These are phyloP conservation scores for Lepidium sativum DNA, from an alignment of 345 rosid species.

Conservation along the genomic window DNA sequence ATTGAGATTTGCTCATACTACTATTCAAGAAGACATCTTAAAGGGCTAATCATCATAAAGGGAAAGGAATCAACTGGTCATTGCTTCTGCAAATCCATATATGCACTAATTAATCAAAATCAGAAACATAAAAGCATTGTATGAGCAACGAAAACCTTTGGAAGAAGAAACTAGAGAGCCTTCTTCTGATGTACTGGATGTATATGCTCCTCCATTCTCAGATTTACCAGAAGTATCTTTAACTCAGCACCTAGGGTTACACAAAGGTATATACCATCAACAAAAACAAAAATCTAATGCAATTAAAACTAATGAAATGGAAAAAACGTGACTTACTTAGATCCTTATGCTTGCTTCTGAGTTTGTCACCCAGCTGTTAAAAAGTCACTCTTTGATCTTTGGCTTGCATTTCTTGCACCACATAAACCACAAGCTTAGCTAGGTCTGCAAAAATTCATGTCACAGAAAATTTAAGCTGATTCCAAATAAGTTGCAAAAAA, in stretches of 20 bases:
- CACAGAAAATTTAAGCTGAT: background rate
- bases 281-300: background rate
- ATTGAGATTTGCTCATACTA: no score
- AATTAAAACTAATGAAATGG: background rate
- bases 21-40: no score
- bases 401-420: conserved; percentile 60
- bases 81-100: no score
- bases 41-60: background rate
- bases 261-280: background rate
- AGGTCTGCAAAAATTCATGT: conserved; percentile 38
- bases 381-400: conserved; percentile 73
- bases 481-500: background rate
- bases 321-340: conserved; percentile 39
- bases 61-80: conserved; percentile 11
- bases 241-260: conserved; percentile 47
- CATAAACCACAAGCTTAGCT: conserved; percentile 54
- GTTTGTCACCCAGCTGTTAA: conserved; percentile 85
- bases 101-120: no score
- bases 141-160: conserved; percentile 34
- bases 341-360: conserved; percentile 66
- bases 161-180: conserved; percentile 50
- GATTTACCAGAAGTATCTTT: no score
- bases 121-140: background rate
- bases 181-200: conserved; percentile 39
- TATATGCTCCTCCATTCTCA: conserved; percentile 40